Percentiles rank a stretch among this genome's conserved stretches.
These are phyloP conservation scores for Fistulina hepatica DNA, from an alignment of 1,284 basidiomycete species.

Conservation along the genomic window DNA sequence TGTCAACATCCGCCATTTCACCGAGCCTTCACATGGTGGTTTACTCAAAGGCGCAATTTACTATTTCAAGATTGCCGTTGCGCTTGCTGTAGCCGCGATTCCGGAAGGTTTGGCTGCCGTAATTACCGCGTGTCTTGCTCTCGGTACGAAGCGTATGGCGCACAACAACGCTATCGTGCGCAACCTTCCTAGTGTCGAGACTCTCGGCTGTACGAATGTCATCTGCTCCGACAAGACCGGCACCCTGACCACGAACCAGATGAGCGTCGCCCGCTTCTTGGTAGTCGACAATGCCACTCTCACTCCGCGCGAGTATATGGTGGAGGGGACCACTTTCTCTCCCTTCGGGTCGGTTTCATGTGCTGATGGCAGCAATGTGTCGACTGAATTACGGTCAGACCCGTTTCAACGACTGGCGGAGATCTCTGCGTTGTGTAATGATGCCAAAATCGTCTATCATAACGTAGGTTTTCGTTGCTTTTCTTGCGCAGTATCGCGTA, in stretches of 20 bases:
- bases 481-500: not conserved
- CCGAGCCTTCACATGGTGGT: conserved; percentile 85
- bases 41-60: conserved; percentile 87
- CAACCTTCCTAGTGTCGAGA: conserved; percentile 93
- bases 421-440: conserved; percentile 88
- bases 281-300: conserved; percentile 49
- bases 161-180: conserved; percentile 95
- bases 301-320: conserved; percentile 57
- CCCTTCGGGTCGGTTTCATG: conserved; percentile 67
- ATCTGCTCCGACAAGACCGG: conserved; percentile 98
- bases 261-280: conserved; percentile 79
- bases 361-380: conserved; percentile 48
- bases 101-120: conserved; percentile 93
- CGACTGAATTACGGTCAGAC: conserved; percentile 52
- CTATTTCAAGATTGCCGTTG: conserved; percentile 97
- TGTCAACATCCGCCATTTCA: conserved; percentile 89
- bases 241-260: conserved; percentile 91
- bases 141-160: conserved; percentile 97
- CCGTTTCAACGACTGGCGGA: conserved; percentile 77
- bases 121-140: conserved; percentile 90
- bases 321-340: conserved; percentile 86
- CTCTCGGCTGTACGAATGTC: conserved; percentile 90
- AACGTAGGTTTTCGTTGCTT: conserved; percentile 35
- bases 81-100: conserved; percentile 91
- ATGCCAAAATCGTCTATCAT: conserved; percentile 83